These are phyloP conservation scores for Fusarium torulosum DNA, from an alignment of 2,329 filamentous ascomycete genomes.

Conservation along the genomic window DNA sequence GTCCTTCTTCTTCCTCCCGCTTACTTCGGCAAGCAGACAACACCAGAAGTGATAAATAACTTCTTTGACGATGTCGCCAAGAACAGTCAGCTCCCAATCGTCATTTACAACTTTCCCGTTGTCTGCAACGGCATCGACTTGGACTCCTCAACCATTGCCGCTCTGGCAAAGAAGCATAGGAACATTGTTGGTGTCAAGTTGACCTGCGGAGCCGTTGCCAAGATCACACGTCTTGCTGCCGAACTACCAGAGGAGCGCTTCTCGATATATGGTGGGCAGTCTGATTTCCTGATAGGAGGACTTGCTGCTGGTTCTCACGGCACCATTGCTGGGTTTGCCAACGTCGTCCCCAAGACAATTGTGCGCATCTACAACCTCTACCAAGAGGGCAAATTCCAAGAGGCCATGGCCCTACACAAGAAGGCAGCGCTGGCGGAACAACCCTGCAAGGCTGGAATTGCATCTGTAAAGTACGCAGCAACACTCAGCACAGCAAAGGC, in stretches of 20 bases:
- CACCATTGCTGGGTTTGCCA: conserved; percentile 73
- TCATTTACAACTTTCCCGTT: conserved; percentile 77
- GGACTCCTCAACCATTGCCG: conserved; percentile 69
- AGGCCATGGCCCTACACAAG: conserved; percentile 72
- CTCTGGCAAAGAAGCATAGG: conserved; percentile 44
- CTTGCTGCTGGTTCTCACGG: conserved; percentile 70
- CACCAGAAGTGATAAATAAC: conserved; percentile 66
- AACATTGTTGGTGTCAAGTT: conserved; percentile 79
- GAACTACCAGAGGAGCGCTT: conserved; percentile 67
- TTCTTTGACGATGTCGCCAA: conserved; percentile 71
- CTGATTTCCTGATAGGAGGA: conserved; percentile 76
- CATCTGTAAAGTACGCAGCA: conserved; percentile 75
- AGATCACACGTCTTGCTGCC: conserved; percentile 71
- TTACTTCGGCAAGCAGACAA: conserved; percentile 74
- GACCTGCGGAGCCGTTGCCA: conserved; percentile 79
- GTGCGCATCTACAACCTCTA: conserved; percentile 72
- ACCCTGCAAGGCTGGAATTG: conserved; percentile 75
- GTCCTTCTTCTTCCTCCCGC: conserved; percentile 71
- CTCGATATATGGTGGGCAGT: conserved; percentile 77
- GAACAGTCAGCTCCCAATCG: conserved; percentile 65
- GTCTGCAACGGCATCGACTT: conserved; percentile 77
- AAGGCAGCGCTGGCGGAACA: conserved; percentile 74
- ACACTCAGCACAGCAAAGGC: conserved; percentile 69
- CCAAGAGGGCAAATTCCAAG: conserved; percentile 65
- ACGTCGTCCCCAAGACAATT: conserved; percentile 70